Conservation (phyloP, 768 basidiomycete genomes). For the Neoboletus brunneissimus region DNA sequence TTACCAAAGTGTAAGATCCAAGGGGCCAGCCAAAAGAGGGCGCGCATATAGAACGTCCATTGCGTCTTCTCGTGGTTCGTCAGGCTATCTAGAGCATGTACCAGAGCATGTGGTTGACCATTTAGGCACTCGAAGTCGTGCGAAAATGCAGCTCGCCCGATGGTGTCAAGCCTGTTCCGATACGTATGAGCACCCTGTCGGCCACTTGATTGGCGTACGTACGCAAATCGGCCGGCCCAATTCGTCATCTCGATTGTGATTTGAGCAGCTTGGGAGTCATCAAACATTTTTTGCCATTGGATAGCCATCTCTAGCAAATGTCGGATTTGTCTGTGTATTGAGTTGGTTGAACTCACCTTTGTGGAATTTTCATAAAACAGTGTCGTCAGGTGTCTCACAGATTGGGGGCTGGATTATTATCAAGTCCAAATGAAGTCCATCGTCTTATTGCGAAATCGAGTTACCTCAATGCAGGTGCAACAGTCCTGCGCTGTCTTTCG, state of each 20-base stretch:
- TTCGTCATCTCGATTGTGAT: conserved; percentile 52
- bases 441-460: background rate
- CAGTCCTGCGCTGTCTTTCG: conserved; percentile 48
- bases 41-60: conserved; percentile 63
- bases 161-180: conserved; percentile 49
- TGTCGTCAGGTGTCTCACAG: conserved; percentile 48
- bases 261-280: conserved; percentile 38
- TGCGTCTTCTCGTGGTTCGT: conserved; percentile 58
- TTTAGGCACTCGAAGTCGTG: conserved; percentile 59
- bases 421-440: background rate
- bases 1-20: conserved; percentile 53
- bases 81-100: conserved; percentile 53
- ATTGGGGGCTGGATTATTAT: conserved; percentile 41
- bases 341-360: conserved; percentile 25
- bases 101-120: conserved; percentile 45
- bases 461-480: conserved; percentile 60
- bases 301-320: conserved; percentile 36
- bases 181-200: background rate
- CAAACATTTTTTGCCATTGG: conserved; percentile 50
- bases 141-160: conserved; percentile 60
- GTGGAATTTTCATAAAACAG: conserved; percentile 56
- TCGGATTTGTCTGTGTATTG: background rate
- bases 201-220: conserved; percentile 21
- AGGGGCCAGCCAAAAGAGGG: conserved; percentile 60
- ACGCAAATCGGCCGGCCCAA: conserved; percentile 64